Percentiles rank a stretch among this genome's conserved stretches.
phyloP scores from a whole-genome alignment of 1,284 basidiomycete species.

The Phellinidium pouzarii region DNA sequence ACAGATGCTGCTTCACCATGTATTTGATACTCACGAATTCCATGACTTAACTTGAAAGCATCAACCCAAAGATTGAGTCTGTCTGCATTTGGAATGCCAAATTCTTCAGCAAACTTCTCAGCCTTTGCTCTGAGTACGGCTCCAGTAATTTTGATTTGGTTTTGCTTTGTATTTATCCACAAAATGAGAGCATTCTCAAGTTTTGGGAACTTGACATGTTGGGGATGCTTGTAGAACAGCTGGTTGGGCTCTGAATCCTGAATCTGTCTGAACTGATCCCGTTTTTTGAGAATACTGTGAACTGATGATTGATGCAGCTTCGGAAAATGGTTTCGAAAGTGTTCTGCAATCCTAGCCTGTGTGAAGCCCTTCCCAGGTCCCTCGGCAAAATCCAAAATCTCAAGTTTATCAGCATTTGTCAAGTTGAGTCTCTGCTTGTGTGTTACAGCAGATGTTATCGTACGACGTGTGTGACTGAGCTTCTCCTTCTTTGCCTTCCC shows the following conservation, averaged over 20 bases:
- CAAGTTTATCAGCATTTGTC: conserved; percentile 1
- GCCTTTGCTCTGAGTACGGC: neutral
- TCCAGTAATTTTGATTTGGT: neutral
- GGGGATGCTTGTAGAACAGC: neutral
- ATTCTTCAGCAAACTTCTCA: neutral
- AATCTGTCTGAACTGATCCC: neutral
- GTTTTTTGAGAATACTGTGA: neutral
- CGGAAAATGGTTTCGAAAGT: neutral
- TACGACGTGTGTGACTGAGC: neutral
- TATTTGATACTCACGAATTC: too few relatives aligned
- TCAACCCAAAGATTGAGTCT: neutral
- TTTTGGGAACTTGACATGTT: neutral
- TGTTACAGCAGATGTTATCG: neutral
- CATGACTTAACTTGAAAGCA: too few relatives aligned
- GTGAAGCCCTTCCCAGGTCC: neutral
- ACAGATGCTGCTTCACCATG: too few relatives aligned
- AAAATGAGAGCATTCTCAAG: neutral
- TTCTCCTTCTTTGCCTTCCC: neutral
- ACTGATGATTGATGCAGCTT: neutral
- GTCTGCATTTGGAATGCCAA: neutral
- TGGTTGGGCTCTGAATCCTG: neutral
- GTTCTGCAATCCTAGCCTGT: neutral
- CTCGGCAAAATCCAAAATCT: neutral
- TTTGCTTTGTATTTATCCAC: neutral
- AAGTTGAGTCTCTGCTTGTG: neutral